Base-by-base conservation (phyloP, 23 red algal species). In the Gracilaria domingensis region DNA sequence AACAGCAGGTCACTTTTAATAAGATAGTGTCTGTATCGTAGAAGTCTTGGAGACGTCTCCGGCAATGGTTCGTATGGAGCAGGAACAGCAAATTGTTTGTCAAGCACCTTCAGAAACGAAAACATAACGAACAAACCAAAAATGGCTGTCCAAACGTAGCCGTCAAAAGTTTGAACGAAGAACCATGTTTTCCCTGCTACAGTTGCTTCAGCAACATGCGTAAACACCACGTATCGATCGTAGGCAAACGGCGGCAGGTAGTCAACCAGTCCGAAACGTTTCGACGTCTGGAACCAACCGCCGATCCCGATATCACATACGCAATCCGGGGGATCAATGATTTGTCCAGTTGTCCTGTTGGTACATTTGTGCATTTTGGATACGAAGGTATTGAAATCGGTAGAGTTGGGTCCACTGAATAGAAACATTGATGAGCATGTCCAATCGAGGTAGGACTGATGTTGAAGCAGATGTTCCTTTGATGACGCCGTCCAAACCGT, bases 171-270 rank as follows among this genome's bases (percentile, higher is more conserved):
- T 0, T 40, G 51, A 24, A 88, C 8, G 42, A 77, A 88, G 53
- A 88, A 88, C 36, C 39, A 35, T 12, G 13, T 23, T 6, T 37
- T 29, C 8, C 39, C 24, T 4, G 65, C 12, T 12, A 54, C 25
- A 28, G 48, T 45, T 8, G 84, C 51, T 7, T 79, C 45, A 24
- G 29, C 17, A 12, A 77, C 48, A 56, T 88, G 67, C 4, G 48
- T 44, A 56, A 88, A 45, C 32, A 79, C 56, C 28, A 24, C 30
- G 20, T 72, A 33, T 26, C 47, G 33, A 30, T 88, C 84, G 67
- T 57, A 57, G 18, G 51, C 17, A 45, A 88, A 88, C 21, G 84
- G 47, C 14, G 84, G 84, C 33, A 88, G 72, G 36, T 56, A 88
- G 32, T 88, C 84, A 3, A 88, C 72, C 2, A 12, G 42, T 24